Evolutionary conservation across 345 rosid genomes (phyloP).

Genomic region (Pugionium dolabratum): DNA sequence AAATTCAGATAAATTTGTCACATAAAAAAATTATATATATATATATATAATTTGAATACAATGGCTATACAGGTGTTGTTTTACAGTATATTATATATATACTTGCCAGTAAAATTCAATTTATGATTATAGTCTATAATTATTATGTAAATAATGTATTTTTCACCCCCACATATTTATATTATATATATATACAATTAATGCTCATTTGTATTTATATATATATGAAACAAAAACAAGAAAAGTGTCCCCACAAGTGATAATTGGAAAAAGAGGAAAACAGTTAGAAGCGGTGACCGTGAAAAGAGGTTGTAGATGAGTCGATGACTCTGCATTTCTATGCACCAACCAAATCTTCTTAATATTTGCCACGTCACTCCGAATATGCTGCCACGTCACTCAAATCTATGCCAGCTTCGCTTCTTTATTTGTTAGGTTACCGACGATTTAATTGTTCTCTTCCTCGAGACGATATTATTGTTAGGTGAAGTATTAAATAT

Average conservation of each 20-base stretch:
- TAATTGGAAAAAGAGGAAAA: slow-evolving; percentile 21
- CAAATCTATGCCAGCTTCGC: slow-evolving; percentile 21
- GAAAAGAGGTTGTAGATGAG: not conserved
- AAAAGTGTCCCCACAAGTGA: not conserved
- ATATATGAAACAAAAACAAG: not conserved
- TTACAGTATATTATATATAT: too few relatives aligned
- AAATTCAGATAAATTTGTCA: too few relatives aligned
- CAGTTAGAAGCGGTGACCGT: slow-evolving; percentile 20
- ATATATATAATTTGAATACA: too few relatives aligned
- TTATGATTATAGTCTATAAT: too few relatives aligned
- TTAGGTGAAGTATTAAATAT: not conserved
- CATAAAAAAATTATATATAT: too few relatives aligned
- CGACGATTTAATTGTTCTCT: slow-evolving; percentile 21
- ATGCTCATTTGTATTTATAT: too few relatives aligned
- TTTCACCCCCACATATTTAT: too few relatives aligned
- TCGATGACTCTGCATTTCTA: slow-evolving; percentile 31
- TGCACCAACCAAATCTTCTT: slow-evolving; percentile 39
- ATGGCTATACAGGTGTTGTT: too few relatives aligned
- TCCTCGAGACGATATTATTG: slow-evolving; percentile 23
- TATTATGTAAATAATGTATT: too few relatives aligned
- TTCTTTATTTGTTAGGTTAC: slow-evolving; percentile 25
- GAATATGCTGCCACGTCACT: slow-evolving; percentile 29
- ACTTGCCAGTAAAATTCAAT: too few relatives aligned
- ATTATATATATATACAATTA: too few relatives aligned
- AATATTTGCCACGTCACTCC: slow-evolving; percentile 25